These are phyloP conservation scores for Colletotrichum tanaceti DNA, from an alignment of 2,329 filamentous ascomycete genomes.

Conservation along the genomic window DNA sequence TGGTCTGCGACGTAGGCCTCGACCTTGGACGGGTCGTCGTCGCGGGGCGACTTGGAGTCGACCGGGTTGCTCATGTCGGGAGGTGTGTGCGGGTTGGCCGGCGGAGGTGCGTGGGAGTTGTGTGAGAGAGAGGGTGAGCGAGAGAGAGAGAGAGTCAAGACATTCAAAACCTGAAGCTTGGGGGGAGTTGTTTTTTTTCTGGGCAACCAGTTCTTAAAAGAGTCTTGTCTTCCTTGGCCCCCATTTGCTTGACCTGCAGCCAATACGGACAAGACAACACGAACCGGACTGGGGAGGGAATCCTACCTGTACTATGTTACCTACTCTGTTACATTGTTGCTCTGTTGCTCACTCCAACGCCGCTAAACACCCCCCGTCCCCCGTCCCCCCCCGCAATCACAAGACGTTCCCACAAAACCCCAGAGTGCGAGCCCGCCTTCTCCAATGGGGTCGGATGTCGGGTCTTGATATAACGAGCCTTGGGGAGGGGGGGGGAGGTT, in stretches of 20 bases:
- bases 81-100: background rate
- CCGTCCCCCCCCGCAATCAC: constrained; percentile 30
- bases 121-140: background rate
- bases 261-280: constrained; percentile 25
- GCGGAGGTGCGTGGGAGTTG: no score
- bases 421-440: constrained; percentile 28
- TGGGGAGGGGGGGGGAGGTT: no score
- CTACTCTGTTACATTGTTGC: no score
- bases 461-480: constrained; percentile 28
- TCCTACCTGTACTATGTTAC: no score
- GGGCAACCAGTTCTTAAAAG: constrained; percentile 31
- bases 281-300: constrained; percentile 16
- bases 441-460: constrained; percentile 20
- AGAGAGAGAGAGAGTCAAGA: constrained; percentile 1
- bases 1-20: constrained; percentile 32
- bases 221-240: constrained; percentile 14
- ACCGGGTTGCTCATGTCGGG: constrained; percentile 19
- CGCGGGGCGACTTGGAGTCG: constrained; percentile 35
- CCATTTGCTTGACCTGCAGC: constrained; percentile 8
- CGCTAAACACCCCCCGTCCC: constrained; percentile 29
- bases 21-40: constrained; percentile 27
- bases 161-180: background rate
- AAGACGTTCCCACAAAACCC: constrained; percentile 26
- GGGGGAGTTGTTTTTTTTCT: background rate
- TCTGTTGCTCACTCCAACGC: constrained; percentile 2